These are phyloP conservation scores for Castanospermum australe DNA, from an alignment of 306 rosid genomes.

Conservation along the genomic window DNA sequence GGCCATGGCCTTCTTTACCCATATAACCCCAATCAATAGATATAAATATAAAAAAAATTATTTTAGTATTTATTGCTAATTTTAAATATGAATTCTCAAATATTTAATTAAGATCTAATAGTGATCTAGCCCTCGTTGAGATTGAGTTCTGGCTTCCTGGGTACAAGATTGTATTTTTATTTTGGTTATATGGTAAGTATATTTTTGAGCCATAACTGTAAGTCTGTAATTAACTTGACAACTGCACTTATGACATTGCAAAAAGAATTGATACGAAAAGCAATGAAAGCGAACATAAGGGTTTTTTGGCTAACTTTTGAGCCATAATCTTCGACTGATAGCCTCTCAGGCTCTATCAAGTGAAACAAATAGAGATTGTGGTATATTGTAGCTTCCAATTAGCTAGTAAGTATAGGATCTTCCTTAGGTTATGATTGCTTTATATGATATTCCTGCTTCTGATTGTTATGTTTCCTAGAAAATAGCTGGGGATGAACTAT, in stretches of 20 bases:
- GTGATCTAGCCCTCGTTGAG: too few species aligned
- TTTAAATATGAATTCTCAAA: too few species aligned
- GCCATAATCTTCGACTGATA: background rate
- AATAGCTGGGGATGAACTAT: background rate
- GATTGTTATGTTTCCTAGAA: background rate
- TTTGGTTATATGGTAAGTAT: too few species aligned
- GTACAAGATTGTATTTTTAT: too few species aligned
- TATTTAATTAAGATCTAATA: too few species aligned
- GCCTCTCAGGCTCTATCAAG: background rate
- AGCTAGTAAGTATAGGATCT: background rate
- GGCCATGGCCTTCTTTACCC: too few species aligned
- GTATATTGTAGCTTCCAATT: background rate
- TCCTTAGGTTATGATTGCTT: background rate
- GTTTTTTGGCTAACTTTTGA: background rate
- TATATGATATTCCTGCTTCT: background rate
- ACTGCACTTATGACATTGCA: background rate
- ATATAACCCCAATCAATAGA: too few species aligned
- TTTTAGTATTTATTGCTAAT: too few species aligned
- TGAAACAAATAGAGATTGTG: background rate
- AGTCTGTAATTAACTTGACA: too few species aligned
- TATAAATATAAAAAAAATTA: too few species aligned
- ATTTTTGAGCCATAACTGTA: too few species aligned
- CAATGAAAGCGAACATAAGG: background rate
- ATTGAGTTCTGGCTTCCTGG: too few species aligned
- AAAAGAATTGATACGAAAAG: background rate